A percentile compares a stretch with the other conserved stretches of the same genome.
Evolutionary conservation across 2,329 filamentous ascomycete genomes (phyloP).

Genomic region (Aaosphaeria pasadenensis): DNA sequence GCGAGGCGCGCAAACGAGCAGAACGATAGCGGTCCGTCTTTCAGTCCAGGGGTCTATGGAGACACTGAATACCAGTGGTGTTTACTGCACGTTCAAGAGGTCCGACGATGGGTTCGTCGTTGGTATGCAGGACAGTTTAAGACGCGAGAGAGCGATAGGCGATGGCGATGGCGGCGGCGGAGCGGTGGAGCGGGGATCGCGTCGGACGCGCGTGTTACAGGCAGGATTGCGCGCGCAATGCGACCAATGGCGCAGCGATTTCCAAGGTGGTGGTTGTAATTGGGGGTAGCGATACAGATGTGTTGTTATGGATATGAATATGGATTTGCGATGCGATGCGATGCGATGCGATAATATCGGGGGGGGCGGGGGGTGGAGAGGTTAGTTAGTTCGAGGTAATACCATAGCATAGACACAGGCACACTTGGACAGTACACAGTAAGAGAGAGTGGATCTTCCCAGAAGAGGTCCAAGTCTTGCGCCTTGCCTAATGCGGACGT

Average conservation of each 20-base stretch:
- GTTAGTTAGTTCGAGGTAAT: no score
- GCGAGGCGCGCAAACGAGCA: slow-evolving; percentile 4
- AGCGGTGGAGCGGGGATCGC: slow-evolving; percentile 9
- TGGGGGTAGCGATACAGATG: background rate
- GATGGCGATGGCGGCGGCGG: slow-evolving; percentile 1
- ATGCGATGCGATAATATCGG: no score
- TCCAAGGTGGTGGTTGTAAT: background rate
- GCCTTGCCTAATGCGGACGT: no score
- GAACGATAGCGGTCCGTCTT: background rate
- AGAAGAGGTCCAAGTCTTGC: no score
- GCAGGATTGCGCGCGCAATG: slow-evolving; percentile 11
- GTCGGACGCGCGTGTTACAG: slow-evolving; percentile 11
- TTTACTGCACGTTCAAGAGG: slow-evolving; percentile 7
- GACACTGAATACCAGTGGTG: slow-evolving; percentile 2
- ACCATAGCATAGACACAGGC: no score
- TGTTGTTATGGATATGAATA: background rate
- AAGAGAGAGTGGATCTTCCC: no score
- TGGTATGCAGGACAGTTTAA: background rate
- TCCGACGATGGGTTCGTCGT: slow-evolving; percentile 3
- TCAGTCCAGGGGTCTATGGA: no score
- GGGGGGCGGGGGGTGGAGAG: no score
- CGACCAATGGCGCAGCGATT: slow-evolving; percentile 5
- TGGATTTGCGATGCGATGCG: background rate
- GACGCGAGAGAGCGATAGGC: background rate
- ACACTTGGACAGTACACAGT: no score